phyloP scores from a whole-genome alignment of 805 yeast species.

The Blastobotrys muscicola region DNA sequence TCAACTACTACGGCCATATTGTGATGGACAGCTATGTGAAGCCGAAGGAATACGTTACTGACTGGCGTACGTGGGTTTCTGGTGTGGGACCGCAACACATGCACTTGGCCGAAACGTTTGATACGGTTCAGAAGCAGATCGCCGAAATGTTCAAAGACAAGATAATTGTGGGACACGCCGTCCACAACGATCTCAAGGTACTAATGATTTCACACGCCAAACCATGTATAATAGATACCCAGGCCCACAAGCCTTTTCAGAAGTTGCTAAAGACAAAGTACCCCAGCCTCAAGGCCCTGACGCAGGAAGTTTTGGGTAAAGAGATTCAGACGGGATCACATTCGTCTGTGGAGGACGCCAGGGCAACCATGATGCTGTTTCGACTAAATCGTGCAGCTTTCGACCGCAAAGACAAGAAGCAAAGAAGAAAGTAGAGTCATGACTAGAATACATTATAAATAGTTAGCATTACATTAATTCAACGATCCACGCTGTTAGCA shows the following conservation, averaged over 20 bases:
- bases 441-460: neutral
- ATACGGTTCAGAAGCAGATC: constrained; percentile 53
- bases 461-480: neutral
- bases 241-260: constrained; percentile 50
- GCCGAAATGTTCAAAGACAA: constrained; percentile 40
- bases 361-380: constrained; percentile 77
- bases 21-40: constrained; percentile 65
- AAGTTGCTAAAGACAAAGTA: constrained; percentile 48
- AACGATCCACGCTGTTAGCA: neutral
- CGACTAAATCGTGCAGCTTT: constrained; percentile 31
- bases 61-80: constrained; percentile 90
- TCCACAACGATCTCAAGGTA: constrained; percentile 67
- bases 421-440: too few species aligned
- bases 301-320: constrained; percentile 44
- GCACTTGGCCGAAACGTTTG: constrained; percentile 55
- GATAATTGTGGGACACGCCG: constrained; percentile 71
- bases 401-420: too few species aligned
- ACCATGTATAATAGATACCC: constrained; percentile 60
- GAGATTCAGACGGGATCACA: constrained; percentile 70
- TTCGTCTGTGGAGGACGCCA: constrained; percentile 86
- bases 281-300: constrained; percentile 61
- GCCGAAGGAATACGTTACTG: constrained; percentile 69
- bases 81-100: constrained; percentile 70
- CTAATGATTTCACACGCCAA: constrained; percentile 61
- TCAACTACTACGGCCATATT: constrained; percentile 68